Evolutionary conservation across 495 filamentous ascomycete species (phyloP).

Genomic region (Astrothelium macrocarpum): DNA sequence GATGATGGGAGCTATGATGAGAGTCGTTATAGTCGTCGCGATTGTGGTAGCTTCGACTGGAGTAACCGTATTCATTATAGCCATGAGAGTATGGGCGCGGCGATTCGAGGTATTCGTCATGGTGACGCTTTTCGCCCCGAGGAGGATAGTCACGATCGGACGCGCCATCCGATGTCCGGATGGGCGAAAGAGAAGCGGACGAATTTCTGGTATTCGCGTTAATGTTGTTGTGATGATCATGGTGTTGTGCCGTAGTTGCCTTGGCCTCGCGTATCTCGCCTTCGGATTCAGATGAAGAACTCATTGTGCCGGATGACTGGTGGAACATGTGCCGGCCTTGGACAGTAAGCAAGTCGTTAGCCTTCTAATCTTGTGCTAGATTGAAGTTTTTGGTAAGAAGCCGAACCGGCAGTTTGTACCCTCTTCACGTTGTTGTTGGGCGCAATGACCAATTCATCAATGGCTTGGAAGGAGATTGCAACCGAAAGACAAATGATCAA

Average conservation of each 20-base stretch:
- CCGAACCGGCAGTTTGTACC: conserved; percentile 14
- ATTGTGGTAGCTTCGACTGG: conserved; percentile 19
- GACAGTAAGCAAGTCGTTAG: conserved; percentile 15
- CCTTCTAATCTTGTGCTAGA: conserved; percentile 11
- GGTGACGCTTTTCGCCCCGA: conserved; percentile 18
- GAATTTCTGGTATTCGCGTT: conserved; percentile 59
- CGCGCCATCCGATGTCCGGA: conserved; percentile 30
- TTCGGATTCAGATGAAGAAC: conserved; percentile 51
- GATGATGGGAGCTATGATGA: conserved; percentile 17
- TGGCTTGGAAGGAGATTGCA: neutral
- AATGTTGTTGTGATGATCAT: conserved; percentile 64
- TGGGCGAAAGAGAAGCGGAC: conserved; percentile 44
- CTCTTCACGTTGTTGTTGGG: neutral
- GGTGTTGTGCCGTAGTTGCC: conserved; percentile 63
- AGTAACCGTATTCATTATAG: conserved; percentile 27
- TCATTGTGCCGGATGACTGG: conserved; percentile 30
- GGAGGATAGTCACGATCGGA: conserved; percentile 13
- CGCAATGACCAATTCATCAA: neutral
- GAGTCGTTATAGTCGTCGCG: neutral
- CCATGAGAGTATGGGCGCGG: conserved; percentile 4
- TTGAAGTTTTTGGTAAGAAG: conserved; percentile 16
- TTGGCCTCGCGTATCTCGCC: conserved; percentile 76
- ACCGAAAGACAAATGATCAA: neutral
- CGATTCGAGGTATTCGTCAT: conserved; percentile 4
- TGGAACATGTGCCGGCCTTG: conserved; percentile 13